phyloP scores from a whole-genome alignment of 306 rosid species.

The Cicer arietinum region DNA sequence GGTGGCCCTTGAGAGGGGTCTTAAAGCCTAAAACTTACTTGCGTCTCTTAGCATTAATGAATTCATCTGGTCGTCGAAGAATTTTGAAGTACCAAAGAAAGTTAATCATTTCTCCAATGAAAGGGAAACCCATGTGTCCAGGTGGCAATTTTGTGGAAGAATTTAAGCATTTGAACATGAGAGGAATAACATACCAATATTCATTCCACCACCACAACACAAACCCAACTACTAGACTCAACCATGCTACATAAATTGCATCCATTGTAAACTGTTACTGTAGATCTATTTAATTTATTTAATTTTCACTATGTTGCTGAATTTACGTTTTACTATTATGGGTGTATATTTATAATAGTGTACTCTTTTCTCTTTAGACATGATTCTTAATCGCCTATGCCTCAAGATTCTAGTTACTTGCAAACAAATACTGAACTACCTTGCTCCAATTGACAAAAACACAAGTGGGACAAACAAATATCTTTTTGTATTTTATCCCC shows the following conservation, averaged over 20 bases:
- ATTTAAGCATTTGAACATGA: background rate
- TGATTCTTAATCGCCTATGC: background rate
- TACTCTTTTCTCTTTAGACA: background rate
- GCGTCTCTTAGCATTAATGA: slow-evolving; percentile 46
- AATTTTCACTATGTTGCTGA: background rate
- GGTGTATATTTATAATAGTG: background rate
- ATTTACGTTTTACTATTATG: background rate
- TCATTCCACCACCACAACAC: slow-evolving; percentile 39
- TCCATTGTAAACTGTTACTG: background rate
- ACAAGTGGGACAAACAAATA: background rate
- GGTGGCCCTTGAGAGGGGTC: background rate
- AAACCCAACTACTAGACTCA: background rate
- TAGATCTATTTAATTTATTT: background rate
- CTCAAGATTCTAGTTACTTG: background rate
- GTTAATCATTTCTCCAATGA: slow-evolving; percentile 36
- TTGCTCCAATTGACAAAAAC: background rate
- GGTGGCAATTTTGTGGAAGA: slow-evolving; percentile 12
- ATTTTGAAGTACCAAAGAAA: slow-evolving; percentile 62
- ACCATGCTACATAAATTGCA: slow-evolving; percentile 2
- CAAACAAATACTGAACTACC: slow-evolving; percentile 4
- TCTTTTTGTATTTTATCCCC: background rate
- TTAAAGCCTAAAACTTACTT: slow-evolving; percentile 44
- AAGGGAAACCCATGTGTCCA: background rate
- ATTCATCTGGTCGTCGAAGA: slow-evolving; percentile 51
- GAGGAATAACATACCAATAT: slow-evolving; percentile 32